Evolutionary conservation across 441 rosid genomes (phyloP), one percentile per base, ranked within the genome.

Genomic region (Populus trichocarpa): DNA sequence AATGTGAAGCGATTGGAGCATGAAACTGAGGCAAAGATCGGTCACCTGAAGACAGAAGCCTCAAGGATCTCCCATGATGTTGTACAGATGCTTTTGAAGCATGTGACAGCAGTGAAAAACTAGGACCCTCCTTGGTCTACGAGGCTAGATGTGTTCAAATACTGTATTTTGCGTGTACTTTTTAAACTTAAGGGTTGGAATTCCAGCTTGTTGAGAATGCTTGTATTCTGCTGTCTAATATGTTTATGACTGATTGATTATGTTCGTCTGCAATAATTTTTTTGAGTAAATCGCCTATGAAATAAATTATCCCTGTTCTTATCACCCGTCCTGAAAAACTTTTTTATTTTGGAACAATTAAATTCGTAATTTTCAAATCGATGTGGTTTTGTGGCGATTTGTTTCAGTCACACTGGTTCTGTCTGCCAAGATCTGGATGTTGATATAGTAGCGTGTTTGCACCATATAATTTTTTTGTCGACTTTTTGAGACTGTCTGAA

Each of bases 1-100:
- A 96, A 89, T 70, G 98, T 93, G 85, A 91, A 91, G 92, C 85
- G 98, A 86, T 90, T 93, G 10, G 99, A 95, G 83, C 82, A 79
- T 42, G 99, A 95, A 90, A 95, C 99, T 18, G 90, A 86, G 5
- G 83, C 73, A 2, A 93, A 93, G 85, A 95, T 92, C 77, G 77
- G 81, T 9, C 87, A 91, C 80, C 82, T 90, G 81, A 87, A 89
- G 83, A 85, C 70, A 1, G 89, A 93, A 82, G 91, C 88, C 8
- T 14, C 92, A 4, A 87, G 93, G 84, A 91, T 89, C 73, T 88
- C 93, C 12, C 77, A 83, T 8, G 96, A 91, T 77, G 94, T 89
- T 1, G 90, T 89, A 35, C 87, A 84, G 59, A 89, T 96, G 97
- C 97, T 93, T 80, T 84, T 90, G 81, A 88, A 85, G 85, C 87